Conservation (phyloP, 2,329 filamentous ascomycete genomes). For the Fusarium sp. region DNA sequence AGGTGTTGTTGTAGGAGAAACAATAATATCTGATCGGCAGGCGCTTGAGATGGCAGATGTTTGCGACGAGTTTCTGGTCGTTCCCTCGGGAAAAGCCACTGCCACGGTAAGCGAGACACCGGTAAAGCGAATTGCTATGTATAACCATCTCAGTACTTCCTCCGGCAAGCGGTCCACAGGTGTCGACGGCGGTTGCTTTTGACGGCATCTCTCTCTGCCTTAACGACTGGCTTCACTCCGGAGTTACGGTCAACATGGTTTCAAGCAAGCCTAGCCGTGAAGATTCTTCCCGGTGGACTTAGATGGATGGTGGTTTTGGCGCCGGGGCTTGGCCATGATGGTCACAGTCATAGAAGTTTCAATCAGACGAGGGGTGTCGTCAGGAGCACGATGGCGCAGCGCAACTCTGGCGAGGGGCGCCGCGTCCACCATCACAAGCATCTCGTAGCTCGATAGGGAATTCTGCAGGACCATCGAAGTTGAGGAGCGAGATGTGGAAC, state of each 20-base stretch:
- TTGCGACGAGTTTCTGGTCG: slow-evolving; percentile 42
- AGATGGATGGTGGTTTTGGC: slow-evolving; percentile 26
- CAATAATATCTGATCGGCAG: slow-evolving; percentile 43
- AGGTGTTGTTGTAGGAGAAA: slow-evolving; percentile 44
- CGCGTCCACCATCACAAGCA: slow-evolving; percentile 23
- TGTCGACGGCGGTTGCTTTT: not conserved
- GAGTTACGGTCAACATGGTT: slow-evolving; percentile 21
- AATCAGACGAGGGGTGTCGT: slow-evolving; percentile 43
- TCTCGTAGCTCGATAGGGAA: slow-evolving; percentile 28
- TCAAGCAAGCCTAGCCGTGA: slow-evolving; percentile 19
- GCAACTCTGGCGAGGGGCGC: slow-evolving; percentile 23
- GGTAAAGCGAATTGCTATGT: slow-evolving; percentile 20
- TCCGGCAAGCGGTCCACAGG: slow-evolving; percentile 12
- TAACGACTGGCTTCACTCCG: slow-evolving; percentile 18
- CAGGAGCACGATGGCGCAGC: slow-evolving; percentile 44
- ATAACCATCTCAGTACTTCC: slow-evolving; percentile 29
- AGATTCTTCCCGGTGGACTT: slow-evolving; percentile 26
- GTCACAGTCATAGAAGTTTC: slow-evolving; percentile 29
- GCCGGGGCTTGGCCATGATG: slow-evolving; percentile 21
- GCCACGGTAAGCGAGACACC: slow-evolving; percentile 20
- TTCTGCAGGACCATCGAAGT: slow-evolving; percentile 24
- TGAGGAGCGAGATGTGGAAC: slow-evolving; percentile 32
- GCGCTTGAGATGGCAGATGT: slow-evolving; percentile 41
- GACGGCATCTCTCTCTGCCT: slow-evolving; percentile 12
- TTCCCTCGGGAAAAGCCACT: slow-evolving; percentile 9